Percentiles rank a stretch among this genome's conserved stretches.
phyloP scores from a whole-genome alignment of 2,329 filamentous ascomycete genomes.

The Microsporum audouinii region DNA sequence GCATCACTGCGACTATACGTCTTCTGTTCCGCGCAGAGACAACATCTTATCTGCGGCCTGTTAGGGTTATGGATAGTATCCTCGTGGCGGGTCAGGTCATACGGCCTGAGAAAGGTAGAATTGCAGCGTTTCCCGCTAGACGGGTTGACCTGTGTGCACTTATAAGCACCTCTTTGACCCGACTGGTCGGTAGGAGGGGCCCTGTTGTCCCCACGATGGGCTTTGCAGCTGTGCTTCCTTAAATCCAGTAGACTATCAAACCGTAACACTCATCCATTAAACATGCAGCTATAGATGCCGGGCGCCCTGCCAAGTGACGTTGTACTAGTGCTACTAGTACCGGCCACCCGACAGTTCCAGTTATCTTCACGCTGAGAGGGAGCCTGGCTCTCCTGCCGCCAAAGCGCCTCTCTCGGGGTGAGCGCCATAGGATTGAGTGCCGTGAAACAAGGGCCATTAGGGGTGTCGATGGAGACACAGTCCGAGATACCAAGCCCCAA shows the following conservation, averaged over 20 bases:
- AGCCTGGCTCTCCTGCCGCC: too few relatives aligned
- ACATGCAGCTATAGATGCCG: conserved; percentile 92
- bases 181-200: conserved; percentile 52
- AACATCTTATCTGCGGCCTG: conserved; percentile 89
- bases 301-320: too few relatives aligned
- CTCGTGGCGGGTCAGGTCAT: conserved; percentile 91
- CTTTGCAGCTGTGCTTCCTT: conserved; percentile 58
- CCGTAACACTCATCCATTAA: conserved; percentile 75
- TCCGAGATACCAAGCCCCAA: too few relatives aligned
- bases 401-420: too few relatives aligned
- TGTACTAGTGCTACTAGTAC: too few relatives aligned
- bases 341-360: too few relatives aligned
- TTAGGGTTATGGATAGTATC: conserved; percentile 93
- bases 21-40: conserved; percentile 90
- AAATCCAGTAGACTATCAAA: conserved; percentile 80
- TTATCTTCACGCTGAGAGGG: too few relatives aligned
- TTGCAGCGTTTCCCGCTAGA: conserved; percentile 91
- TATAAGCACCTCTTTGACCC: conserved; percentile 75
- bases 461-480: too few relatives aligned
- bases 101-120: conserved; percentile 74
- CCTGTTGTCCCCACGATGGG: background rate
- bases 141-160: conserved; percentile 85
- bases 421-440: too few relatives aligned
- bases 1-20: conserved; percentile 93
- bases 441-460: too few relatives aligned